Base-by-base conservation (phyloP, 148 eudicot species). In the Rhododendron kiyosumense region DNA sequence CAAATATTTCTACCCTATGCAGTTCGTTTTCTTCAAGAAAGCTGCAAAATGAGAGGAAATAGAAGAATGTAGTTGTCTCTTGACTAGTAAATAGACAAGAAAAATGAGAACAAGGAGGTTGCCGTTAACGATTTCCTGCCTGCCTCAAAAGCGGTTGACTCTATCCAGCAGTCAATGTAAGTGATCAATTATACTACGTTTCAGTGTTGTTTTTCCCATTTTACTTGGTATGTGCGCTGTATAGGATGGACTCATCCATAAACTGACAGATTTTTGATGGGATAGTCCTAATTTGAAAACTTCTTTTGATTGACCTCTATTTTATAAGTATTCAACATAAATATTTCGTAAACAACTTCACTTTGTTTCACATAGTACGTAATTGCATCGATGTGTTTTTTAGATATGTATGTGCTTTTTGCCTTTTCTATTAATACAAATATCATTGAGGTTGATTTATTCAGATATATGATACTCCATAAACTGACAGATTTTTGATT, bases 71-170 rank as follows among this genome's bases (percentile, higher is more conserved):
- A 81, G n/a, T 18, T 78, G 81, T 86, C 78, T 85, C 85, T 89
- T 89, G 80, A 91, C 85, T 14, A 57, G 77, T 85, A 81, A 36
- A 51, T 81, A 93, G 94, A 93, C 89, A 93, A 93, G 92, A 91
- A 91, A 88, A 91, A 91, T 82, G 95, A 93, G 88, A 91, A 93
- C 87, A 93, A 93, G 90, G 91, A 90, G 85, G 95, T 93, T 61
- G 92, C 91, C 22, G 93, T 91, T 22, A 86, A 93, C 63, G 92
- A 90, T 46, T 93, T 93, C 82, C 88, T 93, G 88, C 95, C 95
- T 84, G 88, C 93, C 74, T n/a, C 90, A 24, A 67, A 85, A 22
- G 91, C 95, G 43, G 69, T 85, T 78, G 91, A 88, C 18, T 93
- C 91, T 46, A 73, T 93, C 79, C 91, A 90, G 88, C 48, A 89